Conservation (phyloP, 352 stramenopile genomes). For the Phytophthora podocarpi region DNA sequence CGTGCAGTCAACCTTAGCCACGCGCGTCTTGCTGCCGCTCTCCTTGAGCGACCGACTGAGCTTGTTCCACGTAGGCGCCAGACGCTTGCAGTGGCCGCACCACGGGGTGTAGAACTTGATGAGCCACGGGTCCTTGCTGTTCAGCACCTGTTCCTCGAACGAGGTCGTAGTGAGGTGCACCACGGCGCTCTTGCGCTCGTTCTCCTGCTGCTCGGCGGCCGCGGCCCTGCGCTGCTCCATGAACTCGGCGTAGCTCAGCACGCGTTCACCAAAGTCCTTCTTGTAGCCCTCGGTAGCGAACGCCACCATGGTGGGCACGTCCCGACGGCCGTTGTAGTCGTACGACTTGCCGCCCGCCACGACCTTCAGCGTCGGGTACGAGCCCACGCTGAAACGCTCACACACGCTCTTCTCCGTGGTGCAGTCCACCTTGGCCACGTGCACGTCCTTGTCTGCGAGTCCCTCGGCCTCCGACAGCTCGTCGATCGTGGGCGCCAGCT, state of each 20-base stretch:
- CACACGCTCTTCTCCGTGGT: constrained; percentile 75
- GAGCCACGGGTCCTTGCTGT: constrained; percentile 67
- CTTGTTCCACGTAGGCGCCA: constrained; percentile 76
- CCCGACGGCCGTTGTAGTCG: constrained; percentile 73
- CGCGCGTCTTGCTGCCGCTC: constrained; percentile 53
- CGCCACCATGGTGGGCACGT: constrained; percentile 55
- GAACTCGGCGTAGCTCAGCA: constrained; percentile 66
- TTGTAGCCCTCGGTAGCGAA: constrained; percentile 71
- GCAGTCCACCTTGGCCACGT: constrained; percentile 80
- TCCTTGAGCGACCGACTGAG: constrained; percentile 73
- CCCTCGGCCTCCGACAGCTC: constrained; percentile 48
- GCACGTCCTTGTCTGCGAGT: constrained; percentile 45
- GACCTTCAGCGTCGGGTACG: constrained; percentile 85
- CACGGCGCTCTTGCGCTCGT: constrained; percentile 56
- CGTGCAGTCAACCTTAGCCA: constrained; percentile 83
- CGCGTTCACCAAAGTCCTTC: constrained; percentile 62
- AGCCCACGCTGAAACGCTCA: constrained; percentile 80
- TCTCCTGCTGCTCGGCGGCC: constrained; percentile 56
- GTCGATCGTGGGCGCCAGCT: constrained; percentile 69
- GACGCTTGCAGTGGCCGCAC: constrained; percentile 83
- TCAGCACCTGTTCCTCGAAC: constrained; percentile 68
- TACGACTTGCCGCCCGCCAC: constrained; percentile 62
- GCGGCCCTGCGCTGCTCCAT: constrained; percentile 42
- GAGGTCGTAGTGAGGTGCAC: constrained; percentile 53
- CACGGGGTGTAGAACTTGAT: constrained; percentile 87